Evolutionary conservation across 1,284 basidiomycete species (phyloP).

Genomic region (Naganishia sp.): DNA sequence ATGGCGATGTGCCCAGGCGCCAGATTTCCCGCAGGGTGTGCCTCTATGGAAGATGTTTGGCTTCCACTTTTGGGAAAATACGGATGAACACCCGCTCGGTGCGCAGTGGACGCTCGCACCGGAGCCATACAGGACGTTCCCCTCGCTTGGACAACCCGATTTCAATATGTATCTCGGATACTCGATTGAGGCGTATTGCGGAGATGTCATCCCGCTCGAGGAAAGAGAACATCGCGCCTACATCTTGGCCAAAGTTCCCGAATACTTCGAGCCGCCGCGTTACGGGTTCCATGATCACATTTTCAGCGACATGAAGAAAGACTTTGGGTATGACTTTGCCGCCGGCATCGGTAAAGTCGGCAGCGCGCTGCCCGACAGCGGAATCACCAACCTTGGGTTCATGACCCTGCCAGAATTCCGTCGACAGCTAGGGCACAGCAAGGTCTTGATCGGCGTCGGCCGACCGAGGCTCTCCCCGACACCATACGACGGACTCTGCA

Average conservation of each 20-base stretch:
- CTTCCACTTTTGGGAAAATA: constrained; percentile 41
- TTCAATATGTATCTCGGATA: constrained; percentile 33
- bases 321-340: constrained; percentile 38
- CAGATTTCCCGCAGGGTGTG: constrained; percentile 38
- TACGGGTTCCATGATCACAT: constrained; percentile 25
- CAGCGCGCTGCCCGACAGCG: constrained; percentile 31
- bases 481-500: constrained; percentile 55
- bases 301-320: constrained; percentile 22
- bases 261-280: constrained; percentile 42
- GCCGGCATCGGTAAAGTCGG: constrained; percentile 38
- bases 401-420: constrained; percentile 36
- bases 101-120: constrained; percentile 39
- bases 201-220: background rate
- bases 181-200: constrained; percentile 30
- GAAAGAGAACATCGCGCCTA: constrained; percentile 47
- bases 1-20: constrained; percentile 25
- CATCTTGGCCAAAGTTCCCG: constrained; percentile 48
- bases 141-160: constrained; percentile 21
- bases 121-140: constrained; percentile 35
- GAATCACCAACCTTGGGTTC: constrained; percentile 36
- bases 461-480: constrained; percentile 44
- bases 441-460: constrained; percentile 38
- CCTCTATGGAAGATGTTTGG: constrained; percentile 38
- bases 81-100: constrained; percentile 36
- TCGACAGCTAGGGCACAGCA: constrained; percentile 37